These are phyloP conservation scores for Lomentospora prolificans DNA, from an alignment of 2,329 filamentous ascomycete genomes.

Conservation along the genomic window DNA sequence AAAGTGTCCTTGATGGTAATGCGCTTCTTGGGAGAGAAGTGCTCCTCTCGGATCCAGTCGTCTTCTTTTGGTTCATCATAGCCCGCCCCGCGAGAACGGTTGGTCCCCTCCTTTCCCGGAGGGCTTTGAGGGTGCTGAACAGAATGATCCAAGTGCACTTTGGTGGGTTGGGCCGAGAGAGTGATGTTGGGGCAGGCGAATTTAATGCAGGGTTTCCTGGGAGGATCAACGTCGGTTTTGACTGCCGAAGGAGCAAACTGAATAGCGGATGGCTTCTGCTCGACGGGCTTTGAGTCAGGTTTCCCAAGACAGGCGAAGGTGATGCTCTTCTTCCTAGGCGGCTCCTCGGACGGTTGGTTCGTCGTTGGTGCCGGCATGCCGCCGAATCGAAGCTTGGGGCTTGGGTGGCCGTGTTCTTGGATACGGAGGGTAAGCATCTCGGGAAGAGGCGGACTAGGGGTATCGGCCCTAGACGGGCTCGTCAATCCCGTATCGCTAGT, in stretches of 20 bases:
- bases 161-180: not conserved
- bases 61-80: conserved; percentile 73
- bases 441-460: conserved; percentile 76
- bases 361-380: not conserved
- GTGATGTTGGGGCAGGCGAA: conserved; percentile 67
- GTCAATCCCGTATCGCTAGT: conserved; percentile 92
- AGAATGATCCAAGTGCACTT: conserved; percentile 22
- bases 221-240: conserved; percentile 28
- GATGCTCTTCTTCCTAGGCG: conserved; percentile 11
- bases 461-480: conserved; percentile 78
- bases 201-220: conserved; percentile 79
- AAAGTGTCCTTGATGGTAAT: conserved; percentile 86
- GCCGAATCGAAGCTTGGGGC: conserved; percentile 1
- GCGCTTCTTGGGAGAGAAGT: conserved; percentile 52
- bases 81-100: conserved; percentile 95
- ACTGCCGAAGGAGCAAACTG: conserved; percentile 47
- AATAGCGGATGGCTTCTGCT: conserved; percentile 18
- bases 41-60: conserved; percentile 75
- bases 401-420: conserved; percentile 12
- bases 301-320: conserved; percentile 11
- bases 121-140: not conserved
- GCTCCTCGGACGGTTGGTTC: not conserved
- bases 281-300: conserved; percentile 14
- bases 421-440: conserved; percentile 39
- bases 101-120: not conserved